Base-by-base conservation (phyloP, 768 basidiomycete species). In the Leccinellum luteum region DNA sequence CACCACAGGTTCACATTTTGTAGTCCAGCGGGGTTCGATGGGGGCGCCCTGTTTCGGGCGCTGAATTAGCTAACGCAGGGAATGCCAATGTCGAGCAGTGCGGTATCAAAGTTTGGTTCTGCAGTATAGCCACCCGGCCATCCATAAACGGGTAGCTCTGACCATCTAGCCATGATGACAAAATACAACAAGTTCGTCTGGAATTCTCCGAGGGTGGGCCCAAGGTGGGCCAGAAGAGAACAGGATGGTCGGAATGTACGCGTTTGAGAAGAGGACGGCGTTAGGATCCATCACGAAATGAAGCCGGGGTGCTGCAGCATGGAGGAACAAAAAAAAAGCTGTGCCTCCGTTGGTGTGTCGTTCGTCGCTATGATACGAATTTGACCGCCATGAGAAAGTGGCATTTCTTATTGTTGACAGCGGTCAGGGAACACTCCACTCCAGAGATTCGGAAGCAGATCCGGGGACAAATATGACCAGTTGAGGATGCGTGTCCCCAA, bases 381-480 rank as follows among this genome's bases (percentile, higher is more conserved):
- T 64, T 62, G 41, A 57, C 54, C 27, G 19, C 21, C 61, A 72
- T 72, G 69, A 59, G 69, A 69, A 69, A 63, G 17, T 19, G 31
- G 1, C 17, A 38, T 38, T n/a, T 51, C 52, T 41, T 55, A 54
- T 60, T 66, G 61, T 62, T 50, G 35, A 57, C 38, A 31, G 31
- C 12, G 28, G 54, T 60, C 47, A 56, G 55, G 56, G 60, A 57
- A 60, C 17, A 38, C 61, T 45, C 52, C 17, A 38, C 61, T 45
- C 50, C 55, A 58, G 48, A 43, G 25, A 60, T 47, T 14, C 31
- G 19, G 55, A 28, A 23, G 54, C 56, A 38, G 60, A 64, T 60
- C 28, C 28, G 60, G 64, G 60, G 68, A 57, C 67, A 60, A 48
- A 15, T 49, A 56, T 12, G 52, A 55, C 15, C 25, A 63, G 58